phyloP scores from a whole-genome alignment of 1,284 basidiomycete genomes.

The Tylopilus orsonianus region DNA sequence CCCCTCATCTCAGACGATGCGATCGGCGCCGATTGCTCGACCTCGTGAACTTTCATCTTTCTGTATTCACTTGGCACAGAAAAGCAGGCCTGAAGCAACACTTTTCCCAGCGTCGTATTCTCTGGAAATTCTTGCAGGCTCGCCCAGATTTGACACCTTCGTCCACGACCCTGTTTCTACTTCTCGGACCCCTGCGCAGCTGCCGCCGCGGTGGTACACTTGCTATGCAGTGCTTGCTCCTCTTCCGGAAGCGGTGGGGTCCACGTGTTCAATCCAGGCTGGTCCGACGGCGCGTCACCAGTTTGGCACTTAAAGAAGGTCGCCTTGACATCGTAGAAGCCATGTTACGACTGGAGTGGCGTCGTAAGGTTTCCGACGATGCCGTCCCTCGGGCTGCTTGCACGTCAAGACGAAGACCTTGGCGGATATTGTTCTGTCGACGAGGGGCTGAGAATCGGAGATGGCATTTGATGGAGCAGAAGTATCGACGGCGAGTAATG shows the following conservation, averaged over 20 bases:
- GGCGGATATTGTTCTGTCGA: conserved; percentile 25
- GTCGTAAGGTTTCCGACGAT: conserved; percentile 7
- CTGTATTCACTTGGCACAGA: conserved; percentile 36
- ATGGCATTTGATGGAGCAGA: conserved; percentile 30
- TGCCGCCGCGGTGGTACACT: conserved; percentile 51
- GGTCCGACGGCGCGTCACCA: conserved; percentile 57
- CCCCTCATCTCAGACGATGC: conserved; percentile 35
- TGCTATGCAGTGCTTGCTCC: conserved; percentile 43
- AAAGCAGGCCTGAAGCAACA: conserved; percentile 39
- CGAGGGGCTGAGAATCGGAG: conserved; percentile 30
- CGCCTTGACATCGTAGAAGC: conserved; percentile 47
- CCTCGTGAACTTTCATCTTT: conserved; percentile 47
- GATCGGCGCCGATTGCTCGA: conserved; percentile 38
- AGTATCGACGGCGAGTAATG: conserved; percentile 16
- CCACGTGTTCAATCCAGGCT: conserved; percentile 48
- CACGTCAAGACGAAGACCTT: conserved; percentile 19
- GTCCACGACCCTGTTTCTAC: conserved; percentile 58
- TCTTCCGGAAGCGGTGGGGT: conserved; percentile 58
- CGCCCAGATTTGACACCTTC: conserved; percentile 55
- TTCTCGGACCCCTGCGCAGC: conserved; percentile 51
- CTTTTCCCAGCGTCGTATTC: conserved; percentile 35
- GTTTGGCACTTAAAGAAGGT: conserved; percentile 61
- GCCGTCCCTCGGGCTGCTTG: conserved; percentile 10
- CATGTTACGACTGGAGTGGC: conserved; percentile 32
- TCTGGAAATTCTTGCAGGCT: conserved; percentile 44